Evolutionary conservation across 164 flowering plant genomes (phyloP).

Genomic region (Sextonia rubra): DNA sequence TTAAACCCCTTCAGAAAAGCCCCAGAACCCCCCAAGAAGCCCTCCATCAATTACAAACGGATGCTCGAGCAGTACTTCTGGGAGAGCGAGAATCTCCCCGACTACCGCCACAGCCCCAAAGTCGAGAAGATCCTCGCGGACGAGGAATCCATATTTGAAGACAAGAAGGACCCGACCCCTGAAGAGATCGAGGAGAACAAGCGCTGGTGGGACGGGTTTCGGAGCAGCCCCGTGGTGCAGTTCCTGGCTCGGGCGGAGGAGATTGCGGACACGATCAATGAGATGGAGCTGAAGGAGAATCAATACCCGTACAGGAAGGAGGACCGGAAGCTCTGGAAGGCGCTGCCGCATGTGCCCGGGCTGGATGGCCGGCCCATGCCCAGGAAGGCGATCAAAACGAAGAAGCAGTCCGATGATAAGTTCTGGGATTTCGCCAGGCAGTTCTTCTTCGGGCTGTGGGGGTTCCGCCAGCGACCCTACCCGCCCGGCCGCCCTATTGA

Average conservation of each 20-base stretch:
- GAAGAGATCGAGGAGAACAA: conserved; percentile 64
- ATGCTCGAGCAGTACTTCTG: conserved; percentile 65
- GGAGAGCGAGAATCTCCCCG: conserved; percentile 71
- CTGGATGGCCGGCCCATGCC: conserved; percentile 95
- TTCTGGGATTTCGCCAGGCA: conserved; percentile 89
- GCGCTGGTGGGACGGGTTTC: conserved; percentile 54
- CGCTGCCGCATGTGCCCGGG: conserved; percentile 69
- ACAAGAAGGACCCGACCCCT: conserved; percentile 50
- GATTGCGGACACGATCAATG: conserved; percentile 52
- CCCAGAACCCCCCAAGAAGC: conserved; percentile 15
- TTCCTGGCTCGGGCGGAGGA: conserved; percentile 48
- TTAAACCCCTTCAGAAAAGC: conserved; percentile 14
- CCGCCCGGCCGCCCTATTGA: conserved; percentile 83
- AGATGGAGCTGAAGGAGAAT: conserved; percentile 55
- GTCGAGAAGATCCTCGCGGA: conserved; percentile 63
- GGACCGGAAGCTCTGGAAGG: conserved; percentile 62
- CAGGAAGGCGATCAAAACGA: conserved; percentile 60
- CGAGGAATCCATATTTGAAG: conserved; percentile 41
- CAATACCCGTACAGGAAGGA: conserved; percentile 47
- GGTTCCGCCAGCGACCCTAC: conserved; percentile 80
- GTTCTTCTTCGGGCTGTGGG: conserved; percentile 94
- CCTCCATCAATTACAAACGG: conserved; percentile 36
- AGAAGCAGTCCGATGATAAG: conserved; percentile 59
- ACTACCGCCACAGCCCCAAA: conserved; percentile 70
- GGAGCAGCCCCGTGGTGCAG: conserved; percentile 47